These are phyloP conservation scores for Styphnolobium japonicum DNA, from an alignment of 306 rosid species.

Conservation along the genomic window DNA sequence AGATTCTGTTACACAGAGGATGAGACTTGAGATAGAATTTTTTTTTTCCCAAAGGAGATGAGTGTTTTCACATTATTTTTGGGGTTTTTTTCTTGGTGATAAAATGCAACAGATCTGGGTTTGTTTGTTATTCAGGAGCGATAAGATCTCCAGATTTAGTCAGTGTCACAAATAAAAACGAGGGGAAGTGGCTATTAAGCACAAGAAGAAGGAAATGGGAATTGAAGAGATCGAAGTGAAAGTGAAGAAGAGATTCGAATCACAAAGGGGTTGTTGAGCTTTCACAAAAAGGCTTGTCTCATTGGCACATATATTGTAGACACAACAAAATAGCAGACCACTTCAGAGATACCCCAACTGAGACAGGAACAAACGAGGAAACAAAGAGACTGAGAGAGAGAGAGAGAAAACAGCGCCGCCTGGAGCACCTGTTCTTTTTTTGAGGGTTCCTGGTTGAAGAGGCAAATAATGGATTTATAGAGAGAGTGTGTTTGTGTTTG, in stretches of 20 bases:
- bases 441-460: conserved; percentile 30
- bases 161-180: background rate
- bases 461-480: conserved; percentile 48
- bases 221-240: background rate
- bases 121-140: background rate
- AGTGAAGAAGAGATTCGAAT: background rate
- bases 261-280: background rate
- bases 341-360: background rate
- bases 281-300: background rate
- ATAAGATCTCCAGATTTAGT: conserved; percentile 17
- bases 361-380: background rate
- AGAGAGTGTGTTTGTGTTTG: background rate
- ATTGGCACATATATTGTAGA: background rate
- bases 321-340: background rate
- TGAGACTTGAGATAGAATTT: too few species aligned
- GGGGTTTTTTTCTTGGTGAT: background rate
- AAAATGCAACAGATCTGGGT: conserved; percentile 30
- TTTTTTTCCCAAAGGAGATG: too few species aligned
- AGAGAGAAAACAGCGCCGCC: conserved; percentile 11
- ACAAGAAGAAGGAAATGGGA: background rate
- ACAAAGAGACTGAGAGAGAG: background rate
- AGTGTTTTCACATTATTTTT: background rate
- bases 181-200: background rate
- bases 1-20: too few species aligned
- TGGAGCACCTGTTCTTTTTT: conserved; percentile 19